Evolutionary conservation across 2,329 filamentous ascomycete genomes (phyloP), one percentile per base, ranked within the genome.

Genomic region (Ophiocordyceps unilateralis): DNA sequence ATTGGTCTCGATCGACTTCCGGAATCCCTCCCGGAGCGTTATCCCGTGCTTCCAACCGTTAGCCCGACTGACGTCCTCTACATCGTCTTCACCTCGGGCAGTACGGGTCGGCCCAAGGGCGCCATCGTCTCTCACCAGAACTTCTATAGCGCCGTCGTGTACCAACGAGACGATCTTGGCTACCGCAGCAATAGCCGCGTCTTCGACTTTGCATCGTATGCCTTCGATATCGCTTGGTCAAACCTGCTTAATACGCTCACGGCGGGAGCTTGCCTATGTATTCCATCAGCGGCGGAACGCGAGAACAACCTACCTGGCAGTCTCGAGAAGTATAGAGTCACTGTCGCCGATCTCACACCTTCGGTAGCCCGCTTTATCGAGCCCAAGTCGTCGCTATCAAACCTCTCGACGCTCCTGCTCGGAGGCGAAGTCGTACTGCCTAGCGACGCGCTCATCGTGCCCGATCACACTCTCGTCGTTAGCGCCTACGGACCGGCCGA

Each of bases 51-150:
- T n/a, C 47, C 46, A 2, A 34, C 37, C 7, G 42, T 46, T 7
- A 22, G 20, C 23, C 39, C 47, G 8, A 39, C 42, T 1, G 42
- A 45, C 23, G 7, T 44, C 6, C 21, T 51, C n/a, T 58, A 54
- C 40, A 43, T 50, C 0, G 21, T 53, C 14, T 57, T 55, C n/a
- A 57, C 55, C 0, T 53, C 51, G 2, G 55, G 52, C 5, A 53
- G 47, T n/a, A 57, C 53, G 0, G 55, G 51, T 1, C 46, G 42
- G 1, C 50, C 55, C 1, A 56, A 55, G 34, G 54, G 51, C 3
- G 45, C 50, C 12, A 41, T 49, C 3, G 41, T 55, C 24, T 42
- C 49, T 4, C 53, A 55, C 28, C 26, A 45, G 7, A 42, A 43
- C n/a, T 42, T 52, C n/a, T 44, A 41, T 22, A 41, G 45, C 4